Percentiles rank a stretch among this genome's conserved stretches.
Conservation (phyloP, 2,329 filamentous ascomycete species). For the Parascedosporium putredinis region DNA sequence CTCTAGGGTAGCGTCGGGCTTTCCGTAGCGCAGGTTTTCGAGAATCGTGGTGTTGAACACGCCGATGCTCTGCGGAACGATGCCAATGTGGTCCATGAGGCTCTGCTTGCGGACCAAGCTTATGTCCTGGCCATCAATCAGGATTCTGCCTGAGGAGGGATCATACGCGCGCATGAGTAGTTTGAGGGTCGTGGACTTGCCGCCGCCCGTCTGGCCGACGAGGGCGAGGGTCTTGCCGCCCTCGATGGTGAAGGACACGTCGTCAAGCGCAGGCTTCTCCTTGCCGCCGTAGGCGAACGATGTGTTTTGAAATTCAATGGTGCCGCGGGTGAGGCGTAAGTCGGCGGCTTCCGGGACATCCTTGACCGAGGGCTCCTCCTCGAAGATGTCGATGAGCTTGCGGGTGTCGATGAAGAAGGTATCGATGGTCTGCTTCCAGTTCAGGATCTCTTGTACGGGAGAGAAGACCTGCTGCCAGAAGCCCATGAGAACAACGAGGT, state of each 20-base stretch:
- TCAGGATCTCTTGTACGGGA: constrained; percentile 22
- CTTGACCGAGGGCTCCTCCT: constrained; percentile 43
- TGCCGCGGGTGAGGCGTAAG: constrained; percentile 33
- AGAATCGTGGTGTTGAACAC: constrained; percentile 56
- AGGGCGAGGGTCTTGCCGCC: constrained; percentile 48
- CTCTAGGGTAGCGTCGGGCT: constrained; percentile 47
- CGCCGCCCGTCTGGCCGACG: constrained; percentile 51
- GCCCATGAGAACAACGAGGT: constrained; percentile 53
- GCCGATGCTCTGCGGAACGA: constrained; percentile 54
- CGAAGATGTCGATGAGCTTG: constrained; percentile 44
- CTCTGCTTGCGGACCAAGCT: constrained; percentile 46
- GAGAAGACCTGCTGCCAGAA: constrained; percentile 47
- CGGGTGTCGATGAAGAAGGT: constrained; percentile 54
- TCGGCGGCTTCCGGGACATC: constrained; percentile 35
- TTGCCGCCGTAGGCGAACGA: constrained; percentile 44
- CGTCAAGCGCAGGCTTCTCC: constrained; percentile 34
- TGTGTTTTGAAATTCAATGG: constrained; percentile 44
- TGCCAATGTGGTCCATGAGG: constrained; percentile 47
- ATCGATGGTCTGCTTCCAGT: constrained; percentile 16
- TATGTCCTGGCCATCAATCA: constrained; percentile 49
- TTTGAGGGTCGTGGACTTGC: constrained; percentile 53
- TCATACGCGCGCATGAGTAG: constrained; percentile 53
- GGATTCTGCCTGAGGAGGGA: constrained; percentile 39
- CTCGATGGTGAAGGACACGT: constrained; percentile 35
- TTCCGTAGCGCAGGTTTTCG: constrained; percentile 55